Evolutionary conservation across 1,284 basidiomycete species (phyloP).

Genomic region (Austroboletus novae-zelandiae): DNA sequence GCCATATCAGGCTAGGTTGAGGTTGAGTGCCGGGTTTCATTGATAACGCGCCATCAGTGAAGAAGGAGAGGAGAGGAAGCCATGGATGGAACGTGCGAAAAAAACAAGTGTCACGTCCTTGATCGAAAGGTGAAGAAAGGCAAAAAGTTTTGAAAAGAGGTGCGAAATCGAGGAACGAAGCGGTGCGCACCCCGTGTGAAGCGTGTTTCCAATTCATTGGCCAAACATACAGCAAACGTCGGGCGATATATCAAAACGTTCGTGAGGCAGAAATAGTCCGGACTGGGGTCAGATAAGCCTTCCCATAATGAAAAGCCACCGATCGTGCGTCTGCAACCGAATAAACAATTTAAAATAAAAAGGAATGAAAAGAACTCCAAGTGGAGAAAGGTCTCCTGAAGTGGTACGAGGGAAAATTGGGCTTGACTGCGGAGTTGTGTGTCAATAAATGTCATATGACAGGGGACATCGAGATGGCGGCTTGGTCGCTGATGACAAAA

Average conservation of each 20-base stretch:
- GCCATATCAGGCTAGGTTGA: constrained; percentile 13
- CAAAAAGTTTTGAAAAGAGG: background rate
- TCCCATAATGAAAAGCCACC: constrained; percentile 20
- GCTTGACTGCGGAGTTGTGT: constrained; percentile 8
- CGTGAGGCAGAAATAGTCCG: constrained; percentile 21
- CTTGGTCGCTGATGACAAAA: background rate
- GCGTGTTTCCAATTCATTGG: constrained; percentile 7
- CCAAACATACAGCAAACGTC: constrained; percentile 11
- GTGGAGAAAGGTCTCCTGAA: constrained; percentile 19
- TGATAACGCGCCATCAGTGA: constrained; percentile 13
- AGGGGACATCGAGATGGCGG: constrained; percentile 2
- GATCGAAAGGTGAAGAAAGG: constrained; percentile 4
- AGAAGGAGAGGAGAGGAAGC: constrained; percentile 14
- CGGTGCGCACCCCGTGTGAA: constrained; percentile 16
- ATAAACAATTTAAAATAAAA: constrained; percentile 5
- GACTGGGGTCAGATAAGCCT: constrained; percentile 25
- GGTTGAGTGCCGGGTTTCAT: constrained; percentile 11
- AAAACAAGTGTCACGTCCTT: background rate
- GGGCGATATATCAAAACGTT: constrained; percentile 29
- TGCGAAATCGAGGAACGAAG: constrained; percentile 12
- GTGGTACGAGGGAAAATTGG: constrained; percentile 1
- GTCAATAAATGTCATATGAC: constrained; percentile 7
- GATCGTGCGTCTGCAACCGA: constrained; percentile 11
- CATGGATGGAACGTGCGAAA: background rate
- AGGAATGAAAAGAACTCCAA: constrained; percentile 7